Conservation (phyloP, 345 rosid species). For the Sisymbrium irio region DNA sequence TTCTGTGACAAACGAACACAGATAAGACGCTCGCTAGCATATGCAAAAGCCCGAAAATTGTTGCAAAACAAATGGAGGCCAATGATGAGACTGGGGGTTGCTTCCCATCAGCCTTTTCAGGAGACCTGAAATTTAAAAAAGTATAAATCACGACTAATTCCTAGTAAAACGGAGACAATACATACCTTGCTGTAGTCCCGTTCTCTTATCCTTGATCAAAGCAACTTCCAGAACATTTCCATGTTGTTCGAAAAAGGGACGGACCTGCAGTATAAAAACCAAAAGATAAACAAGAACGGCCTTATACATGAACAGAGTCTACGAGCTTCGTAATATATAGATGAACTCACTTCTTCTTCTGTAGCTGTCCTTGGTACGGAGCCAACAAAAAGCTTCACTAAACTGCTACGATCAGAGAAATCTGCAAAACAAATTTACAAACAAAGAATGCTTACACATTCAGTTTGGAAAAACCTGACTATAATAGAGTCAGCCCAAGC, state of each 20-base stretch:
- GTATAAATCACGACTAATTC: slow-evolving; percentile 43
- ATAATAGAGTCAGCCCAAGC: not conserved
- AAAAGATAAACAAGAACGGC: not conserved
- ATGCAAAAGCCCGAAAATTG: slow-evolving; percentile 64
- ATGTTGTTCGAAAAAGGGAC: slow-evolving; percentile 78
- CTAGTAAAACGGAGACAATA: slow-evolving; percentile 35
- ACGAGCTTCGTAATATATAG: too few species aligned
- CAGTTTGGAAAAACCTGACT: not conserved
- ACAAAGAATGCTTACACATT: not conserved
- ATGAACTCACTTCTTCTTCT: slow-evolving; percentile 79
- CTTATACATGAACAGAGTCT: not conserved
- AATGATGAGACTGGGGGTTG: slow-evolving; percentile 72
- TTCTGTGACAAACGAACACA: slow-evolving; percentile 46
- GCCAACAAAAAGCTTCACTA: slow-evolving; percentile 96
- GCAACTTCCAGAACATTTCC: slow-evolving; percentile 96
- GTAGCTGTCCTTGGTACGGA: slow-evolving; percentile 86
- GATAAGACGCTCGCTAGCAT: slow-evolving; percentile 48
- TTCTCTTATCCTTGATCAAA: slow-evolving; percentile 87
- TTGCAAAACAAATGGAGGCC: slow-evolving; percentile 73
- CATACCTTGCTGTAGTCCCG: slow-evolving; percentile 97
- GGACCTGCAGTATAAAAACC: slow-evolving; percentile 53
- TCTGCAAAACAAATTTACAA: slow-evolving; percentile 23
- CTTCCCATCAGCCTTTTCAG: slow-evolving; percentile 91
- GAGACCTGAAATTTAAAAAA: slow-evolving; percentile 68
- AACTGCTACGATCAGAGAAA: slow-evolving; percentile 38